These are phyloP conservation scores for Boletus sensibilis DNA, from an alignment of 768 basidiomycete genomes.

Conservation along the genomic window DNA sequence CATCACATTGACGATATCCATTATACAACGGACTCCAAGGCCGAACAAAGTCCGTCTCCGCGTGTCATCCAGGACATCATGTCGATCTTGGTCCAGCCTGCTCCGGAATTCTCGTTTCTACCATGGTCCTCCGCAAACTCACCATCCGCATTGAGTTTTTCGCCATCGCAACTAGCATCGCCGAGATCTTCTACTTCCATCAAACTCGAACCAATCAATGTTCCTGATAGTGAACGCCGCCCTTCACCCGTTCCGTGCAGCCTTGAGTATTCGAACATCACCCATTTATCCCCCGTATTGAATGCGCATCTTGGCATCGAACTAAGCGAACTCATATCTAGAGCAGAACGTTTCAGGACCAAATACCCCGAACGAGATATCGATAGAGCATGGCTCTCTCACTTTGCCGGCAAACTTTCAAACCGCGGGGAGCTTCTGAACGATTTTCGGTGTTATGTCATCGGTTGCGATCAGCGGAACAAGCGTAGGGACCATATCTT, in stretches of 20 bases:
- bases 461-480: constrained; percentile 65
- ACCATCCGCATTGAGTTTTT: background rate
- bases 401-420: constrained; percentile 67
- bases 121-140: constrained; percentile 7
- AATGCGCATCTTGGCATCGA: constrained; percentile 64
- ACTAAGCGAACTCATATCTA: constrained; percentile 51
- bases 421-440: constrained; percentile 52
- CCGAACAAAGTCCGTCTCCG: constrained; percentile 25
- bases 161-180: background rate
- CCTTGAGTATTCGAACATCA: background rate
- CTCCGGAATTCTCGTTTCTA: constrained; percentile 6
- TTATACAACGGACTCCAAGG: background rate
- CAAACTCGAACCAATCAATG: background rate
- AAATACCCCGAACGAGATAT: constrained; percentile 58
- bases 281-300: constrained; percentile 47
- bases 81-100: constrained; percentile 27
- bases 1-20: background rate
- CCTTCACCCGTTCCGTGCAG: background rate
- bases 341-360: constrained; percentile 52
- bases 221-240: background rate
- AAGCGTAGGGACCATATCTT: constrained; percentile 73
- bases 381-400: constrained; percentile 62
- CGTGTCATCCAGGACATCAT: constrained; percentile 33
- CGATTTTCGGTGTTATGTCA: constrained; percentile 67
- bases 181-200: background rate